Evolutionary conservation across 2,329 filamentous ascomycete genomes (phyloP).

Genomic region (Talaromyces sp.): DNA sequence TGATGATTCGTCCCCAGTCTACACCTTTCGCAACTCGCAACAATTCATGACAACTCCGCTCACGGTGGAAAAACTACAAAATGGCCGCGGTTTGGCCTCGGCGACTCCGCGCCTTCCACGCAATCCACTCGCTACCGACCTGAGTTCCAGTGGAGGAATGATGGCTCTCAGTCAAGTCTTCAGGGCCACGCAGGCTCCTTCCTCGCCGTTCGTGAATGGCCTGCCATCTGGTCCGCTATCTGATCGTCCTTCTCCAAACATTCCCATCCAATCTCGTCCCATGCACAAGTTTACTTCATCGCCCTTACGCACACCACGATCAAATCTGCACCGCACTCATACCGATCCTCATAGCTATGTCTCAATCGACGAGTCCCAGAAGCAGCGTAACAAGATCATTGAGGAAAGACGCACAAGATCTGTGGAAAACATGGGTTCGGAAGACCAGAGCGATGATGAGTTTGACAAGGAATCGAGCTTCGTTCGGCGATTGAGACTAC

Average conservation of each 20-base stretch:
- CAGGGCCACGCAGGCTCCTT: slow-evolving; percentile 44
- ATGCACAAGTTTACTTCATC: slow-evolving; percentile 33
- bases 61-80: slow-evolving; percentile 30
- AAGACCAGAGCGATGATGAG: slow-evolving; percentile 36
- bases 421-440: slow-evolving; percentile 28
- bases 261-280: slow-evolving; percentile 38
- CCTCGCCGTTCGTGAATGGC: slow-evolving; percentile 39
- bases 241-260: slow-evolving; percentile 47
- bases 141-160: slow-evolving; percentile 32
- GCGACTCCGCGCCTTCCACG: slow-evolving; percentile 37
- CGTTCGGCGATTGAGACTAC: slow-evolving; percentile 29
- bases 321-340: slow-evolving; percentile 29
- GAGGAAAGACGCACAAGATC: slow-evolving; percentile 30
- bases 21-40: slow-evolving; percentile 44
- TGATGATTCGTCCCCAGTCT: slow-evolving; percentile 34
- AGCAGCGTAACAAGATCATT: slow-evolving; percentile 30
- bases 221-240: slow-evolving; percentile 35
- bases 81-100: slow-evolving; percentile 21
- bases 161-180: slow-evolving; percentile 47
- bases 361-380: slow-evolving; percentile 44
- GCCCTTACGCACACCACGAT: slow-evolving; percentile 28
- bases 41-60: slow-evolving; percentile 40
- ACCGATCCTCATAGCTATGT: slow-evolving; percentile 43
- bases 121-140: slow-evolving; percentile 38
- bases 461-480: slow-evolving; percentile 41